Base-by-base conservation (phyloP, 2,329 filamentous ascomycete species). In the Venturiaceae sp. region DNA sequence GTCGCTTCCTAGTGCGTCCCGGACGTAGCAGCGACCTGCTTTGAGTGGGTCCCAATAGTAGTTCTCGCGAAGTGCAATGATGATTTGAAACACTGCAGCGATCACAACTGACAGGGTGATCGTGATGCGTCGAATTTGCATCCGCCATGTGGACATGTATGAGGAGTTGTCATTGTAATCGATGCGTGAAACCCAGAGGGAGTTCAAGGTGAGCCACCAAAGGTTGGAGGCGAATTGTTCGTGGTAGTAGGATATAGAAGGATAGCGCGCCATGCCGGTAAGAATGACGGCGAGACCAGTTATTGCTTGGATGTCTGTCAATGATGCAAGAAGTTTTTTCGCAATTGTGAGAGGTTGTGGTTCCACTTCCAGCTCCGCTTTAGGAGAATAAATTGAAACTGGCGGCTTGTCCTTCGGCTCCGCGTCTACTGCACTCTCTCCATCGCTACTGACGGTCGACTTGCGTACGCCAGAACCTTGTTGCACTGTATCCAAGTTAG, bases 171-270 rank as follows among this genome's bases (percentile, higher is more conserved):
- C 19, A 28, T 36, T 52, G 39, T 39, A 47, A 32, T 58, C 55
- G 39, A 58, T 50, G 39, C 55, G 39, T 3, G 39, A 50, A 19
- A 58, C 44, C 55, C 55, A 58, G 11, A 58, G 21, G n/a, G 55
- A 58, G 19, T 58, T 52, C 21, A 50, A 41, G 19, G 55, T 58
- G 16, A 58, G 32, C 55, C 55, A 58, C 55, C 55, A 58, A 37
- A 58, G 30, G 13, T 58, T 47, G 9, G 30, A 39, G 6, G 44
- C 55, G 26, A 58, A 34, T 52, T 58, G 55, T 28, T 47, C 41
- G 34, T 58, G 55, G 41, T 58, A 58, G n/a, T 39, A 58, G 3
- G 36, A 41, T 46, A 56, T 56, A 28, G 8, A 5, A 4, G 39
- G 26, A 21, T 14, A 36, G 8, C 28, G 28, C 16, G 44, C 37